Evolutionary conservation across 2,329 filamentous ascomycete genomes (phyloP), one percentile per base, ranked within the genome.

Genomic region (Fusarium pseudonygamai): DNA sequence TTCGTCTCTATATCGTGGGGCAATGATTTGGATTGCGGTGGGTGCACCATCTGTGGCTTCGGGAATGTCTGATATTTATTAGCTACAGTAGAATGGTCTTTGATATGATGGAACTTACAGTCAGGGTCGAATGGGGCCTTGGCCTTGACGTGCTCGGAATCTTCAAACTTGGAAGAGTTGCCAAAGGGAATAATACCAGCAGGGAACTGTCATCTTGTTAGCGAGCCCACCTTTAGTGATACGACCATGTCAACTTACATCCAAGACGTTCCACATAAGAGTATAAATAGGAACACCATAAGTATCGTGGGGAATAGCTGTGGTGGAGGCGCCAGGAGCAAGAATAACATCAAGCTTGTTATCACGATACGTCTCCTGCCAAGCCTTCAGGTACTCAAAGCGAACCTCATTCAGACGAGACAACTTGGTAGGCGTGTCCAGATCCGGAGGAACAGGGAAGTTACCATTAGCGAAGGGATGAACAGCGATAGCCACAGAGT

Each of bases 201-300:
- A 12, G 75, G 75, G 34, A 68, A 77, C 75, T 77, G 1, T 1
- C 3, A 4, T 5, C 4, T 0, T 5, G 15, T 77, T 9, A 77
- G 60, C 4, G 26, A 0, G 11, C 3, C 1, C 0, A 10, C 2
- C 2, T 0, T 11, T 12, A 1, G 4, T 1, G 5, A 16, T 26
- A 8, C 11, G 0, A 7, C 18, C 0, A 3, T 5, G 4, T 12
- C 6, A 7, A 55, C 75, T 52, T 26, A 77, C 75, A 32, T 77
- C 70, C 4, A 77, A 28, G 3, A 76, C 73, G 7, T 77, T 77
- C 75, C 75, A 77, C 71, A 77, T 77, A 7, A 77, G n/a, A 0
- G 75, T 77, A 8, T 77, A 77, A 0, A 73, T 39, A 0, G 75
- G 75, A 30, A 64, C 66, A 4, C 75, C 75, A 15, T 75, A 77